phyloP scores from a whole-genome alignment of 2,329 filamentous ascomycete species.

The Stachybotrys chartarum region DNA sequence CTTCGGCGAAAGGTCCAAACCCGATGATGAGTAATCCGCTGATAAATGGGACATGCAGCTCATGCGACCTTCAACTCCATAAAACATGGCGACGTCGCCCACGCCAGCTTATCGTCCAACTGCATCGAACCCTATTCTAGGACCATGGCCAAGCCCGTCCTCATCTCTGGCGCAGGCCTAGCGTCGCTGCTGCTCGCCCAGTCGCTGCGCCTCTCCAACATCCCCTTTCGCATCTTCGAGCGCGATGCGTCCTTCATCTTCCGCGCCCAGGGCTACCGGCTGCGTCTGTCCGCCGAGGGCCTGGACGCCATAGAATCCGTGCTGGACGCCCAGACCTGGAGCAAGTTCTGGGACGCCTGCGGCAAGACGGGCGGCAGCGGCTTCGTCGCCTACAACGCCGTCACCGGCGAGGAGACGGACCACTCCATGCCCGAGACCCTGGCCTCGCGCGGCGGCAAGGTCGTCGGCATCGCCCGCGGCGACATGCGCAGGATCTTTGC shows the following conservation, averaged over 20 bases:
- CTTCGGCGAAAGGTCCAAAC: no score
- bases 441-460: slow-evolving; percentile 46
- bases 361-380: slow-evolving; percentile 53
- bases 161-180: slow-evolving; percentile 37
- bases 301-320: slow-evolving; percentile 54
- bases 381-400: slow-evolving; percentile 41
- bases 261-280: slow-evolving; percentile 55
- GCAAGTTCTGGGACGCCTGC: slow-evolving; percentile 51
- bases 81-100: background rate
- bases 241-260: slow-evolving; percentile 42
- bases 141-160: slow-evolving; percentile 22
- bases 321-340: slow-evolving; percentile 38
- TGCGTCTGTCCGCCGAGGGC: slow-evolving; percentile 49
- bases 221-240: slow-evolving; percentile 51
- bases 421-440: slow-evolving; percentile 25
- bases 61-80: background rate
- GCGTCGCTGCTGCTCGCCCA: slow-evolving; percentile 36
- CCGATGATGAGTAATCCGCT: no score
- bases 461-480: slow-evolving; percentile 54
- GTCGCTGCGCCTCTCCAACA: slow-evolving; percentile 29
- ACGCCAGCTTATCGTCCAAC: no score
- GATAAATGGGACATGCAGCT: no score
- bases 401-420: slow-evolving; percentile 39
- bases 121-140: slow-evolving; percentile 4
- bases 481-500: slow-evolving; percentile 56